Evolutionary conservation across 2,329 filamentous ascomycete genomes (phyloP).

Genomic region (Thyridium curvatum): DNA sequence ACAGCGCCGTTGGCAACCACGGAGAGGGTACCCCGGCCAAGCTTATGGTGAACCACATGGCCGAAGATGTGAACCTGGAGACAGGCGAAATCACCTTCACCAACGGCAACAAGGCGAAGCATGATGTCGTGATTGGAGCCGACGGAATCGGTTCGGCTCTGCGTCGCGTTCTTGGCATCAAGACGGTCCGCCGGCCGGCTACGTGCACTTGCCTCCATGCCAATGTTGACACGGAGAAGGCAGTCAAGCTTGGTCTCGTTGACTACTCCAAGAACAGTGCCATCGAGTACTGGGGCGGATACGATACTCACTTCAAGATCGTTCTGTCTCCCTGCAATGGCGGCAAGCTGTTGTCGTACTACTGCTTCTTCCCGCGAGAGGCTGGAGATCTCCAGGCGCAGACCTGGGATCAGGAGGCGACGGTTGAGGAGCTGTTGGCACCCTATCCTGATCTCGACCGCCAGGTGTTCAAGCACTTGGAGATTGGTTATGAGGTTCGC

Average conservation of each 20-base stretch:
- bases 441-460: conserved; percentile 55
- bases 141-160: conserved; percentile 62
- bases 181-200: conserved; percentile 51
- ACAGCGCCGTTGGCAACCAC: conserved; percentile 44
- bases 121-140: conserved; percentile 57
- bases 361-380: conserved; percentile 61
- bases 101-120: conserved; percentile 40
- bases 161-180: conserved; percentile 56
- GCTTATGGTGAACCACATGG: conserved; percentile 50
- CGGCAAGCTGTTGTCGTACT: conserved; percentile 59
- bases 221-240: conserved; percentile 57
- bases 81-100: conserved; percentile 43
- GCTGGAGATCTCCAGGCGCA: conserved; percentile 56
- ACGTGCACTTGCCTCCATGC: conserved; percentile 58
- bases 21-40: conserved; percentile 48
- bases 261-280: conserved; percentile 56
- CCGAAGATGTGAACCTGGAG: conserved; percentile 44
- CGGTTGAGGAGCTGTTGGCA: conserved; percentile 52
- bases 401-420: conserved; percentile 37
- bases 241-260: conserved; percentile 50
- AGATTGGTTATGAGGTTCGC: conserved; percentile 55
- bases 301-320: conserved; percentile 61
- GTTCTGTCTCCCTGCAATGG: conserved; percentile 64
- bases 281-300: conserved; percentile 66
- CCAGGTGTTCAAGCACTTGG: conserved; percentile 50